Conservation (phyloP, 176 grass and related monocot genomes). For the Stipa capillata region DNA sequence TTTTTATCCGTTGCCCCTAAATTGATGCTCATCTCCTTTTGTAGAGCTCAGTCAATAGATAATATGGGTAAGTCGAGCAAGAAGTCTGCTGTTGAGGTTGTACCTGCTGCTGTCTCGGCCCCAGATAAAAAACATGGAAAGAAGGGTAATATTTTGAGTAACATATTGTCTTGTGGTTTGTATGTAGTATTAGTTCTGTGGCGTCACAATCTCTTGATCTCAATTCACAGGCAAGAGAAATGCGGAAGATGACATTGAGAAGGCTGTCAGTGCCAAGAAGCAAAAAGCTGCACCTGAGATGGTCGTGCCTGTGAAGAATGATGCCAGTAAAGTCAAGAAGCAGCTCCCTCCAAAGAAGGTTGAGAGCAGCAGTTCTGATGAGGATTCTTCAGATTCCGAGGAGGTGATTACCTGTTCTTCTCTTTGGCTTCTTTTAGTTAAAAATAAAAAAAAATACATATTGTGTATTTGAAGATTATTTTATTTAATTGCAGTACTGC, state of each 20-base stretch:
- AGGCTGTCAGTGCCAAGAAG: conserved; percentile 57
- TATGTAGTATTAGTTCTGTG: neutral
- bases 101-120: neutral
- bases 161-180: neutral
- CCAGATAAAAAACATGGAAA: conserved; percentile 45
- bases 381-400: conserved; percentile 66
- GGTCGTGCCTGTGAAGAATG: neutral
- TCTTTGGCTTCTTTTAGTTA: neutral
- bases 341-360: conserved; percentile 45
- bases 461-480: neutral
- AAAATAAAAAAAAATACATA: neutral
- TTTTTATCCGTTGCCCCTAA: neutral
- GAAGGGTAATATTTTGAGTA: conserved; percentile 42
- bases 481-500: neutral
- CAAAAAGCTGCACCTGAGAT: conserved; percentile 37
- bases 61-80: conserved; percentile 38
- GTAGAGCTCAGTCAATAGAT: neutral
- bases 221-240: conserved; percentile 61
- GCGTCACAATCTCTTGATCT: neutral
- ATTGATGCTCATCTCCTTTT: neutral
- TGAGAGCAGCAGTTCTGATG: conserved; percentile 59
- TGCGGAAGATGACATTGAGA: conserved; percentile 45
- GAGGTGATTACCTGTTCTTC: conserved; percentile 33
- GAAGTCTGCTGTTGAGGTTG: conserved; percentile 24
- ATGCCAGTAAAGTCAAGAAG: conserved; percentile 40